Base-by-base conservation (phyloP, 2,329 filamentous ascomycete species). In the Anisogramma anomala region DNA sequence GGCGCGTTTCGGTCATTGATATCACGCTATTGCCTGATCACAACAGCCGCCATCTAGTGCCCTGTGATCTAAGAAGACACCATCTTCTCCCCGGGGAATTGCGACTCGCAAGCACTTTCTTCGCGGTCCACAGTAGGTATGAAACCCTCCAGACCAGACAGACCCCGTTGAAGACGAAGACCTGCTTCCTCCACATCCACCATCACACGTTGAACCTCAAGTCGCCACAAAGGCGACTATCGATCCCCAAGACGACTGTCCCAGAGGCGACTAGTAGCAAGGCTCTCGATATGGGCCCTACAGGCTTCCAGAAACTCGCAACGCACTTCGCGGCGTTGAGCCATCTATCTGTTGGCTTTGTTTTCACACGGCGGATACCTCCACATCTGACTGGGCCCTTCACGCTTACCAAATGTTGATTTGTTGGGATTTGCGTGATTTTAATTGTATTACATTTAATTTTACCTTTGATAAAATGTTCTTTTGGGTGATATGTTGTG, bases 311-410 rank as follows among this genome's bases (percentile, higher is more conserved):
- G 14, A 28, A 33, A 5, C 15, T 26, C 15, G 23, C 35, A 20
- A 34, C 38, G 40, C 30, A 37, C 13, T 30, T 42, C 13, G 13
- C 36, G 28, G 15, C 28, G 11, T 6, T 38, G 34, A 36, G 33
- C n/a, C 17, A 38, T 25, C 27, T 42, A 11, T 42, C 27, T 22
- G 27, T 42, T 34, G 40, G 40, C 22, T 38, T 34, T n/a, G 28
- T 14, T 22, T 30, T 42, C 22, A 33, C 22, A 33, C 34, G 14
- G 30, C 34, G 9, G n/a, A 27, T 1, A 27, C 18, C 17, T 38
- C 40, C 8, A 20, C 20, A 25, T 28, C 31, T 13, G 34, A 34
- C 4, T 42, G 40, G 40, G 13, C 40, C 7, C 40, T 42, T 20
- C 40, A 42, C 18, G 19, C 40, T 6, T 42, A n/a, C n/a, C n/a